These are phyloP conservation scores for Waltergamsia citrina DNA, from an alignment of 2,329 filamentous ascomycete species.

Conservation along the genomic window DNA sequence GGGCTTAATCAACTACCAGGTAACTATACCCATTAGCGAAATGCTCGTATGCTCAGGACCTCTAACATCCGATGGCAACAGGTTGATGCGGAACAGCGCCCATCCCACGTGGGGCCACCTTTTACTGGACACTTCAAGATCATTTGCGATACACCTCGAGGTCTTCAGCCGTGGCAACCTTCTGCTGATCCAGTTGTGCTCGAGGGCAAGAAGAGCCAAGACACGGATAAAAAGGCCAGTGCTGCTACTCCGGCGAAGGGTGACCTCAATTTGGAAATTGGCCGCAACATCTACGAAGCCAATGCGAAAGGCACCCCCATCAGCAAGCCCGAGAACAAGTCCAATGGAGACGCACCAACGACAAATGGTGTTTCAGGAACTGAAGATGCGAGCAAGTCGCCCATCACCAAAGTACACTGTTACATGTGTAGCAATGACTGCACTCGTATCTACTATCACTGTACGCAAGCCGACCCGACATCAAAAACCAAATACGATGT, in stretches of 20 bases:
- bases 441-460: slow-evolving; percentile 53
- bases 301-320: slow-evolving; percentile 71
- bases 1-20: slow-evolving; percentile 98
- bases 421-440: slow-evolving; percentile 90
- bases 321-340: slow-evolving; percentile 58
- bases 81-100: slow-evolving; percentile 93
- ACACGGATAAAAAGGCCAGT: slow-evolving; percentile 67
- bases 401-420: slow-evolving; percentile 68
- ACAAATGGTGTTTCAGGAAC: slow-evolving; percentile 53
- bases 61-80: slow-evolving; percentile 24
- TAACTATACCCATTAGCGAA: slow-evolving; percentile 27
- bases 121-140: slow-evolving; percentile 97
- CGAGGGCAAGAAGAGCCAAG: slow-evolving; percentile 49
- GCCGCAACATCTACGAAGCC: slow-evolving; percentile 91
- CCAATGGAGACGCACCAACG: slow-evolving; percentile 62
- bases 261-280: slow-evolving; percentile 84
- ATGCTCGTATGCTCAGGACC: too few relatives aligned
- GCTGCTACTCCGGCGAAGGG: slow-evolving; percentile 59
- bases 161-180: slow-evolving; percentile 91
- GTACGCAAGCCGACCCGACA: slow-evolving; percentile 44
- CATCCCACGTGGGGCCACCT: slow-evolving; percentile 89
- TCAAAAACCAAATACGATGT: slow-evolving; percentile 73
- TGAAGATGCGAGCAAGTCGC: slow-evolving; percentile 55
- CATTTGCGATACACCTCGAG: slow-evolving; percentile 89
- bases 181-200: slow-evolving; percentile 62